Evolutionary conservation across 257 asterid species (phyloP).

Genomic region (Agastache rugosa): DNA sequence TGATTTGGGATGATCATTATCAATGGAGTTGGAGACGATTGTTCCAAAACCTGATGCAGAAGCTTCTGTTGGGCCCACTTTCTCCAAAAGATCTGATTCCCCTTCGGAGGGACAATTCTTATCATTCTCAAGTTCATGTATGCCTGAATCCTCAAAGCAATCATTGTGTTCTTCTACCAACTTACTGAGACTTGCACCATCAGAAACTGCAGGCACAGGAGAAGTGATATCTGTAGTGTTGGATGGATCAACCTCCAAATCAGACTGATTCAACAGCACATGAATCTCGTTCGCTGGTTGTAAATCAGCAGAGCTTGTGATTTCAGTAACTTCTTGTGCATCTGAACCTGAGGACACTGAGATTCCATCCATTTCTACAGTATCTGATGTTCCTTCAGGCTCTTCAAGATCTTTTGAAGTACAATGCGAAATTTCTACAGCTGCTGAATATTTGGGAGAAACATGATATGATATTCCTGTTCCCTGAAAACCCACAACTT

Average conservation of each 20-base stretch:
- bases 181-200: constrained; percentile 38
- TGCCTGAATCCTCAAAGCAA: constrained; percentile 43
- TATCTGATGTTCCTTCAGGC: constrained; percentile 34
- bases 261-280: constrained; percentile 38
- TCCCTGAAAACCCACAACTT: constrained; percentile 36
- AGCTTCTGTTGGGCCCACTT: constrained; percentile 42
- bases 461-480: constrained; percentile 31
- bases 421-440: constrained; percentile 36
- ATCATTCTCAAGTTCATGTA: constrained; percentile 45
- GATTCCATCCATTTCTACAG: constrained; percentile 36
- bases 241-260: constrained; percentile 34
- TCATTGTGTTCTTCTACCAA: constrained; percentile 42
- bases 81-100: constrained; percentile 46
- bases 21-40: constrained; percentile 31
- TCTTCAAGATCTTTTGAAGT: constrained; percentile 45
- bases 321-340: constrained; percentile 41
- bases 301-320: constrained; percentile 32
- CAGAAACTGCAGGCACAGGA: constrained; percentile 40
- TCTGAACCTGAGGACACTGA: constrained; percentile 9
- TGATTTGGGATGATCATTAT: constrained; percentile 41
- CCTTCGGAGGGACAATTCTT: constrained; percentile 33
- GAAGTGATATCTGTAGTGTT: constrained; percentile 39
- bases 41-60: constrained; percentile 39
- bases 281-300: constrained; percentile 39
- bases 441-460: constrained; percentile 37